Evolutionary conservation across 257 asterid species (phyloP), one percentile per base, ranked within the genome.

Genomic region (Apocynum venetum): DNA sequence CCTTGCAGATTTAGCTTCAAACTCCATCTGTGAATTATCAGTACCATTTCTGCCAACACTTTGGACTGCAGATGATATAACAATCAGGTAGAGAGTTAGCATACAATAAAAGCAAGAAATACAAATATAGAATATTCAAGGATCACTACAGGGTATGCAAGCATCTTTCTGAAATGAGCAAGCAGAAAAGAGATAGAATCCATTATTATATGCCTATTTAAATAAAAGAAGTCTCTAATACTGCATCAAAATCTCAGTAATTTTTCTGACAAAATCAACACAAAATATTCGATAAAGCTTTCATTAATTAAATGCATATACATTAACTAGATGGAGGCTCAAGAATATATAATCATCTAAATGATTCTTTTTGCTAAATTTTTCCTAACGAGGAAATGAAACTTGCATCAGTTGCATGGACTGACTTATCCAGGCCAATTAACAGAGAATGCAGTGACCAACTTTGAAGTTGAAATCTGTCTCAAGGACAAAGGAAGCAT

Each of bases 1-100:
- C 79, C 98, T 88, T 56, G 97, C 93, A 80, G 97, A 94, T 83
- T 90, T 91, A 51, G 97, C 98, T 92, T 94, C 97, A 82, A 91
- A 92, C 83, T 94, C 98, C 97, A 92, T 88, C 79, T 77, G 89
- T 76, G 88, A 72, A 80, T 84, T 88, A 75, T 92, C 97, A 13
- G 87, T 61, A 72, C 78, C 89, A 83, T 78, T 89, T 83, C 79
- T 88, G 67, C 87, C 89, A 72, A 86, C 87, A 85, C 68, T 84
- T 86, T 85, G 91, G 43, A 79, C 93, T 86, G 89, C 79, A 35
- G 55, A 68, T 72, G 76, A 56, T 41, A 78, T 31, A 25, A 60
- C 17, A 38, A 82, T 41, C 48, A 79, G 41, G 70, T 25, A 70
- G 0, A 70, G 0, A 35, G 47, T 47, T 38, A 79, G 61, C 35